These are phyloP conservation scores for Chalara sp. DNA, from an alignment of 2,329 filamentous ascomycete genomes.

Conservation along the genomic window DNA sequence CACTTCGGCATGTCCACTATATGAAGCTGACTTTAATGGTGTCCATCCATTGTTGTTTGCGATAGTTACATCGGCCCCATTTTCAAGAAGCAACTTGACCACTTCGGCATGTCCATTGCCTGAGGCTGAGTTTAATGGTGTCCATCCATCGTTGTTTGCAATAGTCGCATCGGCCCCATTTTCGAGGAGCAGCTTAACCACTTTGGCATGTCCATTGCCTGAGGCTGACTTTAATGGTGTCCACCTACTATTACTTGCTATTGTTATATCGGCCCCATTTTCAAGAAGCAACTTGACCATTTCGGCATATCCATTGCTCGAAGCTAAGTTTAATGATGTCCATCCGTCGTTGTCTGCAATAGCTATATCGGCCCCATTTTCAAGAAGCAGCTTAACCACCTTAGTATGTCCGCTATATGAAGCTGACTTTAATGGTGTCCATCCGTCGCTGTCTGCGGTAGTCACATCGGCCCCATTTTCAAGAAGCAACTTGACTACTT, in stretches of 20 bases:
- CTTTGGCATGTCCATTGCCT: not conserved
- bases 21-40: slow-evolving; percentile 1
- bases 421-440: slow-evolving; percentile 1
- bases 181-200: not conserved
- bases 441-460: not conserved
- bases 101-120: slow-evolving; percentile 1
- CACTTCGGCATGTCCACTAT: too few species aligned
- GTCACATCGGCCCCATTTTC: not conserved
- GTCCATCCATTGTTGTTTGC: not conserved
- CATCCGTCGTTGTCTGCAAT: too few species aligned
- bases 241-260: too few species aligned
- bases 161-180: not conserved
- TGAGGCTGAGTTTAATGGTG: slow-evolving; percentile 1
- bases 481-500: slow-evolving; percentile 1
- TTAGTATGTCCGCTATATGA: not conserved
- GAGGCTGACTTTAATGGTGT: not conserved
- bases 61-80: not conserved
- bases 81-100: not conserved
- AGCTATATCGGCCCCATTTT: too few species aligned
- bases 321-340: too few species aligned
- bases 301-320: too few species aligned
- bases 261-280: too few species aligned
- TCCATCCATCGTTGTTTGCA: not conserved
- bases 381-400: too few species aligned
- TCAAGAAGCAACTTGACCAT: not conserved